Evolutionary conservation across 208 protist species (phyloP).

Genomic region (Trypanosoma avium): DNA sequence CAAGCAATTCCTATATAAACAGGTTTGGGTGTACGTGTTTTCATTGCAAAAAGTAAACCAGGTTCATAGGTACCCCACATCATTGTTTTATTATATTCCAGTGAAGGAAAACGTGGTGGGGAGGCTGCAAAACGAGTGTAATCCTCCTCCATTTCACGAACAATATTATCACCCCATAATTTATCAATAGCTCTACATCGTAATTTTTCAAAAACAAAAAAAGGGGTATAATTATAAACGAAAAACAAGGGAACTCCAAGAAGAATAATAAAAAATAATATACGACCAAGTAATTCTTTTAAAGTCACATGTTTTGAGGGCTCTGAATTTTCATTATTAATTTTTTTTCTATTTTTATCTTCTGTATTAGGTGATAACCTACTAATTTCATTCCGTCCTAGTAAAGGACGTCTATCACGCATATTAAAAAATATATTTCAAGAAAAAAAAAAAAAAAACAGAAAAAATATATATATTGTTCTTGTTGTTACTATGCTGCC

Average conservation of each 20-base stretch:
- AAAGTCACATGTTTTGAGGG: neutral
- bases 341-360: slow-evolving; percentile 26
- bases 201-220: slow-evolving; percentile 79
- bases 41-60: slow-evolving; percentile 77
- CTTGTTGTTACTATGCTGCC: neutral
- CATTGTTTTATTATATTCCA: slow-evolving; percentile 71
- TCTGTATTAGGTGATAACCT: neutral
- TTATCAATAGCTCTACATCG: slow-evolving; percentile 56
- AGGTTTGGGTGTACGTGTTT: slow-evolving; percentile 58
- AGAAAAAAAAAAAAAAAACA: slow-evolving; percentile 19
- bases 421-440: slow-evolving; percentile 3
- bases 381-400: neutral
- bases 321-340: neutral
- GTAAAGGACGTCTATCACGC: slow-evolving; percentile 24
- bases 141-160: slow-evolving; percentile 45
- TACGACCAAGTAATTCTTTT: slow-evolving; percentile 42
- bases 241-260: slow-evolving; percentile 57
- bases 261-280: slow-evolving; percentile 56
- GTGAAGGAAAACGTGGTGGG: slow-evolving; percentile 65
- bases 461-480: neutral
- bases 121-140: slow-evolving; percentile 60
- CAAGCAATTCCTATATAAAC: slow-evolving; percentile 79
- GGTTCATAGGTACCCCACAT: slow-evolving; percentile 88
- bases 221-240: slow-evolving; percentile 66
- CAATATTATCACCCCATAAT: slow-evolving; percentile 50